Percentiles rank a stretch among this genome's conserved stretches.
These are phyloP conservation scores for Blastocrithidia nonstop DNA, from an alignment of 208 protist species.

Conservation along the genomic window DNA sequence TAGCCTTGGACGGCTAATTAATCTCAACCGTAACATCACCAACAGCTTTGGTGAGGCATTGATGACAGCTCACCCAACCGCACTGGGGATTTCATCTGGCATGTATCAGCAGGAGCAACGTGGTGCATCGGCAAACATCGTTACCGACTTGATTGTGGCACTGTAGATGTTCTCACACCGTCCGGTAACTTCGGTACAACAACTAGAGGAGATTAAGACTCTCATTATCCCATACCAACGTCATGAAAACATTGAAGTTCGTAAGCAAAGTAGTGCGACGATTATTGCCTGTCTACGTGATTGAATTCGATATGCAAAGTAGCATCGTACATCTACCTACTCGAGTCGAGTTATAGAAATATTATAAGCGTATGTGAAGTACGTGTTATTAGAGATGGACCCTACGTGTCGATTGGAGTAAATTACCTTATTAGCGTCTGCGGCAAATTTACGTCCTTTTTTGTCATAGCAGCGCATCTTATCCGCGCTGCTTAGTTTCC, in stretches of 20 bases:
- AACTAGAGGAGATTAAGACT: constrained; percentile 60
- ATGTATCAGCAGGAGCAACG: no score
- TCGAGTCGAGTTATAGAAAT: constrained; percentile 74
- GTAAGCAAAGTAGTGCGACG: constrained; percentile 50
- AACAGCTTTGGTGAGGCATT: no score
- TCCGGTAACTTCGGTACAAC: constrained; percentile 52
- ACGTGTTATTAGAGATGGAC: constrained; percentile 67
- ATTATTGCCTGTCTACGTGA: constrained; percentile 43
- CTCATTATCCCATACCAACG: constrained; percentile 59
- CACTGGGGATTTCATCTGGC: no score
- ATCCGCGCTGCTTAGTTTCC: constrained; percentile 62
- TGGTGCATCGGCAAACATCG: no score
- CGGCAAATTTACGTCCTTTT: constrained; percentile 43
- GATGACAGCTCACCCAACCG: no score
- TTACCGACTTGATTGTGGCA: constrained; percentile 56
- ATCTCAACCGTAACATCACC: no score
- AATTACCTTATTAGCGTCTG: constrained; percentile 48
- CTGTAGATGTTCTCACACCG: constrained; percentile 54
- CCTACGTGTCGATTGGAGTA: constrained; percentile 45
- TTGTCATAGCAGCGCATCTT: constrained; percentile 62
- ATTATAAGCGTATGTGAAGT: constrained; percentile 71
- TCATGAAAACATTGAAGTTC: constrained; percentile 51
- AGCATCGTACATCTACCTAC: constrained; percentile 70
- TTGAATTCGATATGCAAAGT: constrained; percentile 63
- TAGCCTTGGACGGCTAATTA: no score